Conservation (phyloP, 345 rosid genomes). For the Linum trigynum region DNA sequence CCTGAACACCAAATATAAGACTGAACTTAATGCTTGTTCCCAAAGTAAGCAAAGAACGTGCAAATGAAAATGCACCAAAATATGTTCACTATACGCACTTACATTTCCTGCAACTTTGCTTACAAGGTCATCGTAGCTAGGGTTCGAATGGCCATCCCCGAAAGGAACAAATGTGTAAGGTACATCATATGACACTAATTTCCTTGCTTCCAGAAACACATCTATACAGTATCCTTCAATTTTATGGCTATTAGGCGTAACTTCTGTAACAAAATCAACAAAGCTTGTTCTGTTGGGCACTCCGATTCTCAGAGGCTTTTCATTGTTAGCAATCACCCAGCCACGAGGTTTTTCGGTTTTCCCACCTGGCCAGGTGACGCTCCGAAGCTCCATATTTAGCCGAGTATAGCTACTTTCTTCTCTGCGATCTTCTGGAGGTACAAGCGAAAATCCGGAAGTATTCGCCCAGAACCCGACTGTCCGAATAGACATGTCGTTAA, state of each 20-base stretch:
- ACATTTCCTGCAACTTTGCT: slow-evolving; percentile 49
- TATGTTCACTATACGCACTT: slow-evolving; percentile 21
- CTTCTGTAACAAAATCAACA: slow-evolving; percentile 55
- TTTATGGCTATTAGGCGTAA: slow-evolving; percentile 27
- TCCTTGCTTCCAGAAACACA: slow-evolving; percentile 56
- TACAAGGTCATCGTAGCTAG: slow-evolving; percentile 42
- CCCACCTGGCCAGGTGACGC: slow-evolving; percentile 81
- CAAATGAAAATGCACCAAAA: background rate
- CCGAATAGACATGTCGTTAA: slow-evolving; percentile 28
- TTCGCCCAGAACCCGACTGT: slow-evolving; percentile 70
- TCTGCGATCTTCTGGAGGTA: slow-evolving; percentile 33
- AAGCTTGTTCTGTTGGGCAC: slow-evolving; percentile 79
- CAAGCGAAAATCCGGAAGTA: slow-evolving; percentile 40
- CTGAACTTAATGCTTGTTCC: background rate
- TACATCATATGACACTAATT: slow-evolving; percentile 57
- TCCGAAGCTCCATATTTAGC: slow-evolving; percentile 37
- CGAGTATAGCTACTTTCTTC: slow-evolving; percentile 17
- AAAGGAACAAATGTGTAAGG: slow-evolving; percentile 54
- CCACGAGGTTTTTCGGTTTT: slow-evolving; percentile 61
- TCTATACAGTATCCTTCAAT: slow-evolving; percentile 70
- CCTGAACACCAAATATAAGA: slow-evolving; percentile 15
- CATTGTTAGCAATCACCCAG: slow-evolving; percentile 59
- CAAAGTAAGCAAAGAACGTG: background rate
- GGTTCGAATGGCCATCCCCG: slow-evolving; percentile 68
- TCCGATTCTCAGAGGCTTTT: slow-evolving; percentile 60